Evolutionary conservation across 2,329 filamentous ascomycete species (phyloP).

Genomic region (Huntiella decipiens): DNA sequence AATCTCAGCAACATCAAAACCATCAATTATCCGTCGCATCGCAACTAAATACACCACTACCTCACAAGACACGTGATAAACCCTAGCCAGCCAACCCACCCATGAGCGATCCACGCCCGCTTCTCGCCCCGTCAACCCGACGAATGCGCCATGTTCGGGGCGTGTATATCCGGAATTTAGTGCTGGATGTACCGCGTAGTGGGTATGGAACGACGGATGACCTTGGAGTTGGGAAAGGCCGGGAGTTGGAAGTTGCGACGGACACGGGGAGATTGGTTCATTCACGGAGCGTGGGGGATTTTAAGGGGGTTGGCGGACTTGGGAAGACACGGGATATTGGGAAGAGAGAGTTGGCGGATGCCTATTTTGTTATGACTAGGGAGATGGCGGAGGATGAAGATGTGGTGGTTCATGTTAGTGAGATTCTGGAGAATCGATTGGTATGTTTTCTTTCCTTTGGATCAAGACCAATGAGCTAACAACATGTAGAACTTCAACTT

Average conservation of each 20-base stretch:
- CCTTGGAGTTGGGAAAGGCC: no score
- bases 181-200: no score
- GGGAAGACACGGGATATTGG: conserved; percentile 22
- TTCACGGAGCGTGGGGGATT: no score
- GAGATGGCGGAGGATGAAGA: conserved; percentile 54
- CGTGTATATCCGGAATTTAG: conserved; percentile 68
- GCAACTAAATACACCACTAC: neutral
- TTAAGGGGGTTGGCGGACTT: no score
- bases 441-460: conserved; percentile 18
- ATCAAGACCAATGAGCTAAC: conserved; percentile 4
- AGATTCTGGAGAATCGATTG: conserved; percentile 59
- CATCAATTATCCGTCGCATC: neutral
- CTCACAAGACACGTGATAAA: no score
- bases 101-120: conserved; percentile 21
- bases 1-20: neutral
- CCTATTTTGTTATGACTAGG: conserved; percentile 37
- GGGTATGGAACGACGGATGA: no score
- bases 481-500: conserved; percentile 59
- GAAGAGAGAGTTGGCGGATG: conserved; percentile 16
- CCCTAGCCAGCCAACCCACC: neutral
- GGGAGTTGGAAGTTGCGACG: no score
- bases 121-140: conserved; percentile 55
- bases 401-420: conserved; percentile 79
- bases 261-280: no score
- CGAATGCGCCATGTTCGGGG: conserved; percentile 75